phyloP scores from a whole-genome alignment of 106 monocot genomes.

The Apostasia shenzhenica region DNA sequence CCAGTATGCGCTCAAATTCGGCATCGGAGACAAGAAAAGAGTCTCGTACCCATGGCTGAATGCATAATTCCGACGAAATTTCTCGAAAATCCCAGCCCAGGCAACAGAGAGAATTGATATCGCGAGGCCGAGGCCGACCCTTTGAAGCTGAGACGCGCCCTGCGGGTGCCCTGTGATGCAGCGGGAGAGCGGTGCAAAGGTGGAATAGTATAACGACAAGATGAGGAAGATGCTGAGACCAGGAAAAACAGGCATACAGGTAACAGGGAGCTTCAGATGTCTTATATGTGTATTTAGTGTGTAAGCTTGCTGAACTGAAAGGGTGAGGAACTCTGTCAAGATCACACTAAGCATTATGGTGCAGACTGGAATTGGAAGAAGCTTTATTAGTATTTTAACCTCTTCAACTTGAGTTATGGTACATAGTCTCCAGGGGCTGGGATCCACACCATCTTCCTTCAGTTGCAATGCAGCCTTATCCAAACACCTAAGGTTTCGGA shows the following conservation, averaged over 20 bases:
- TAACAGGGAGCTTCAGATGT: conserved; percentile 66
- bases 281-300: conserved; percentile 77
- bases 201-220: conserved; percentile 65
- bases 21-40: conserved; percentile 65
- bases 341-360: conserved; percentile 73
- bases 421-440: conserved; percentile 75
- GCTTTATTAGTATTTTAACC: conserved; percentile 76
- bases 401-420: conserved; percentile 96
- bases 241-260: conserved; percentile 88
- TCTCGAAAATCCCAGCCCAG: conserved; percentile 72
- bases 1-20: conserved; percentile 76
- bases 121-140: conserved; percentile 67
- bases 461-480: conserved; percentile 83
- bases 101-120: conserved; percentile 71
- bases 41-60: conserved; percentile 41
- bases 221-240: conserved; percentile 73
- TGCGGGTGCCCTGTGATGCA: conserved; percentile 84
- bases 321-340: conserved; percentile 77
- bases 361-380: conserved; percentile 69
- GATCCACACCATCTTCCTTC: conserved; percentile 47
- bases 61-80: conserved; percentile 72
- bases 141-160: conserved; percentile 78
- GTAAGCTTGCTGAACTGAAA: conserved; percentile 90
- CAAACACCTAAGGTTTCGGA: conserved; percentile 35
- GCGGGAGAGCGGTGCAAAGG: conserved; percentile 63